phyloP scores from a whole-genome alignment of 2,329 filamentous ascomycete genomes.

The Aspergillus ibericus region DNA sequence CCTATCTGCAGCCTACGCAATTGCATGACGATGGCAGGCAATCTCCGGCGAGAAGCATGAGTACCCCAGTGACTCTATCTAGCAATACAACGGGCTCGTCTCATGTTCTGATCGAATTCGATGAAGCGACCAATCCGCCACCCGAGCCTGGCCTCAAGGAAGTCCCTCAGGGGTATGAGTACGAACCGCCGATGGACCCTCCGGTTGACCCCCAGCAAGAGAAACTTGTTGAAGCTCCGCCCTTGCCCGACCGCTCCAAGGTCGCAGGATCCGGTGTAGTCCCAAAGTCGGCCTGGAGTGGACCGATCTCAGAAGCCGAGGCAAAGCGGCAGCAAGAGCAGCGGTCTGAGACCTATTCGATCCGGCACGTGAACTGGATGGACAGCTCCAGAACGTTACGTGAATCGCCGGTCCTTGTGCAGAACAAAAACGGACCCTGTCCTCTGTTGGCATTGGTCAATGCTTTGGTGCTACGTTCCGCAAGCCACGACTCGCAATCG shows the following conservation, averaged over 20 bases:
- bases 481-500: slow-evolving; percentile 65
- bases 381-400: slow-evolving; percentile 67
- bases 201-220: not conserved
- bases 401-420: slow-evolving; percentile 82
- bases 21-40: slow-evolving; percentile 13
- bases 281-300: slow-evolving; percentile 8
- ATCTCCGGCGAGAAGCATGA: slow-evolving; percentile 19
- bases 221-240: slow-evolving; percentile 6
- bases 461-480: slow-evolving; percentile 80
- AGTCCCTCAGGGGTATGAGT: not conserved
- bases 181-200: not conserved
- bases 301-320: slow-evolving; percentile 30
- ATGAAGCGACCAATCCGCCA: slow-evolving; percentile 15
- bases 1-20: slow-evolving; percentile 7
- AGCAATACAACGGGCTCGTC: slow-evolving; percentile 31
- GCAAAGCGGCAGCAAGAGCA: slow-evolving; percentile 44
- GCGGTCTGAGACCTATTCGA: slow-evolving; percentile 78
- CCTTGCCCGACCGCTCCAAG: slow-evolving; percentile 11
- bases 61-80: slow-evolving; percentile 25
- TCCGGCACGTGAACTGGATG: slow-evolving; percentile 87
- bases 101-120: slow-evolving; percentile 34
- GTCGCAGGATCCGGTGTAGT: slow-evolving; percentile 1
- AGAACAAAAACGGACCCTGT: slow-evolving; percentile 93
- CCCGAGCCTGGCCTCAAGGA: slow-evolving; percentile 1
- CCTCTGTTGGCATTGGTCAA: slow-evolving; percentile 92